Conservation (phyloP, 208 protist species). For the Trypanosoma platydactyli region DNA sequence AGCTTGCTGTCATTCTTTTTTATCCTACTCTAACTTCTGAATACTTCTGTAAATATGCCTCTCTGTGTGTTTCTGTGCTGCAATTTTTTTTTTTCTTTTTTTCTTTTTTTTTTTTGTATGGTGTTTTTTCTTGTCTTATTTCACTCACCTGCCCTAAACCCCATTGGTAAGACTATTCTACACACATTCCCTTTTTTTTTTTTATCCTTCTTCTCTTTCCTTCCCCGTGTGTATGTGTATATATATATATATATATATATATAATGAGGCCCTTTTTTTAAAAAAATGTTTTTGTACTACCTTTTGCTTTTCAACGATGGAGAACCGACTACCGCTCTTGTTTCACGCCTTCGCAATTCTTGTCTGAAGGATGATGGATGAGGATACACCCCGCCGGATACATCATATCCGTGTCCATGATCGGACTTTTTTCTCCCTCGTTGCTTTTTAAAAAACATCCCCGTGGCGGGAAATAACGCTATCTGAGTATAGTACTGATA, state of each 20-base stretch:
- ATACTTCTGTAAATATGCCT: background rate
- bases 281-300: background rate
- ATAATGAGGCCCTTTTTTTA: background rate
- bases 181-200: conserved; percentile 11
- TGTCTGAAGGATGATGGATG: too few species aligned
- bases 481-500: too few species aligned
- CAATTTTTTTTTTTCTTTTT: background rate
- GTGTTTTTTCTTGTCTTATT: background rate
- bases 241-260: too few species aligned
- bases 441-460: too few species aligned
- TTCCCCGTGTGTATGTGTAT: background rate
- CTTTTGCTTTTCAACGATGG: background rate
- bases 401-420: too few species aligned
- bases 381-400: too few species aligned
- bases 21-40: background rate
- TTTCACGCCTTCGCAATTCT: background rate
- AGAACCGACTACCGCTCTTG: background rate
- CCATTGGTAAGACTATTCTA: too few species aligned
- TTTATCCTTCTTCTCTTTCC: background rate
- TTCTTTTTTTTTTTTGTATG: conserved; percentile 8
- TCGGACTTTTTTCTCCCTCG: too few species aligned
- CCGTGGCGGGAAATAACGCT: too few species aligned
- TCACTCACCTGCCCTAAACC: too few species aligned
- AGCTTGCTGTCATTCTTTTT: conserved; percentile 2
- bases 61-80: background rate